A percentile compares a stretch with the other conserved stretches of the same genome.
phyloP scores from a whole-genome alignment of 129 eudicot genomes.

The Flaveria linearis region DNA sequence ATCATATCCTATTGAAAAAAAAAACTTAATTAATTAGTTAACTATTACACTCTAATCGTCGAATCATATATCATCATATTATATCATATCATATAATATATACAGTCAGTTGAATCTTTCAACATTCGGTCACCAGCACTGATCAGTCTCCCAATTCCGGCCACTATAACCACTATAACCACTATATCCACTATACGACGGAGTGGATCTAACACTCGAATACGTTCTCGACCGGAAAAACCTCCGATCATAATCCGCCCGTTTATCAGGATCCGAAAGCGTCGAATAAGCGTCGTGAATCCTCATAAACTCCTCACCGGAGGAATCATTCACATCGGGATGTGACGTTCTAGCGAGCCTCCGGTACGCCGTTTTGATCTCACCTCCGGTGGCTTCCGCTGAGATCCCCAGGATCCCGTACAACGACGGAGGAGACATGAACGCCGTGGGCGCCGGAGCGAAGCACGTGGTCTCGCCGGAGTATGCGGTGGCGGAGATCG shows the following conservation, averaged over 20 bases:
- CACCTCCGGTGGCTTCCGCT: slow-evolving; percentile 36
- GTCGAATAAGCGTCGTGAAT: slow-evolving; percentile 56
- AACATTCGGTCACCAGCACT: slow-evolving; percentile 48
- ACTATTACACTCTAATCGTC: slow-evolving; percentile 14
- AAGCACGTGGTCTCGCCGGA: slow-evolving; percentile 34
- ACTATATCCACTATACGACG: slow-evolving; percentile 32
- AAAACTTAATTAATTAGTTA: neutral
- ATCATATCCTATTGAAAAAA: neutral
- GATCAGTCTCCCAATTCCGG: slow-evolving; percentile 69
- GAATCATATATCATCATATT: neutral
- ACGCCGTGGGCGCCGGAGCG: slow-evolving; percentile 9
- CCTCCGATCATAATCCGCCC: slow-evolving; percentile 58
- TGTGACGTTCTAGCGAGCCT: slow-evolving; percentile 43
- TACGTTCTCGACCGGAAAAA: slow-evolving; percentile 29
- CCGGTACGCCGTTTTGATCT: slow-evolving; percentile 59
- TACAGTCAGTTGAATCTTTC: neutral
- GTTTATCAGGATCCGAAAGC: slow-evolving; percentile 61
- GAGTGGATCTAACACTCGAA: slow-evolving; percentile 11
- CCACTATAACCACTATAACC: slow-evolving; percentile 42
- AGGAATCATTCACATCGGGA: slow-evolving; percentile 47
- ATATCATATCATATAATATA: no score
- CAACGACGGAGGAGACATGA: slow-evolving; percentile 42
- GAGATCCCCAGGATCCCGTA: slow-evolving; percentile 51
- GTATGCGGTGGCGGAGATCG: slow-evolving; percentile 40
- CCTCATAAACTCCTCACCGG: slow-evolving; percentile 55